Evolutionary conservation across 75 land plant genomes (phyloP), one percentile per base, ranked within the genome.

Genomic region (Cunninghamia lanceolata): DNA sequence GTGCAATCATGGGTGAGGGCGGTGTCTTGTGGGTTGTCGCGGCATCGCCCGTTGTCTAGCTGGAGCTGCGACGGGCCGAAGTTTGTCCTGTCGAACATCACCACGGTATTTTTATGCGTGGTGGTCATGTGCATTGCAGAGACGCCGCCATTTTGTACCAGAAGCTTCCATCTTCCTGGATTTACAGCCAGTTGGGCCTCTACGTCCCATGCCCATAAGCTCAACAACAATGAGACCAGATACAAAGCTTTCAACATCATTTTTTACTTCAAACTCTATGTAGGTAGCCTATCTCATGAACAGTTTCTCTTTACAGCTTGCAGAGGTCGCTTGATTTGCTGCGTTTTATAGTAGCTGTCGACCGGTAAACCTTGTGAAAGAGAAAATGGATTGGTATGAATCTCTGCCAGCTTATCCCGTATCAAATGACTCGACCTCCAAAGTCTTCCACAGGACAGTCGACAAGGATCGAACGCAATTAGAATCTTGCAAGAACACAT

Each of bases 61-160:
- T 82, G 83, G 46, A 87, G 82, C 80, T 88, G 90, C 34, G 95
- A 90, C 0, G 96, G 94, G 3, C 96, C 96, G 86, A 89, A 92
- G 90, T 95, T 87, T 83, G 96, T 94, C 54, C 96, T 85, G 88
- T 95, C 95, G 86, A 94, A 90, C 87, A 94, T 93, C 70, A 50
- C 53, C 53, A 50, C 53, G 2, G 53, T 50, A 13, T 50, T 50
- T 14, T 14, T 81, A 73, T 77, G 92, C n/a, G 94, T 92, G 70
- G 94, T 90, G 52, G 93, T 89, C 82, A 91, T 93, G 90, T 95
- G 96, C 96, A 95, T 95, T 47, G 96, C 92, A 9, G 96, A 89
- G 10, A 95, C 91, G 46, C 96, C 96, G 79, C 92, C 91, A 89
- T 94, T 90, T 25, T 86, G 30, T 3, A 92, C 89, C 1, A 94